phyloP scores from a whole-genome alignment of 139 green algal species.

The Coelastrella sp. region DNA sequence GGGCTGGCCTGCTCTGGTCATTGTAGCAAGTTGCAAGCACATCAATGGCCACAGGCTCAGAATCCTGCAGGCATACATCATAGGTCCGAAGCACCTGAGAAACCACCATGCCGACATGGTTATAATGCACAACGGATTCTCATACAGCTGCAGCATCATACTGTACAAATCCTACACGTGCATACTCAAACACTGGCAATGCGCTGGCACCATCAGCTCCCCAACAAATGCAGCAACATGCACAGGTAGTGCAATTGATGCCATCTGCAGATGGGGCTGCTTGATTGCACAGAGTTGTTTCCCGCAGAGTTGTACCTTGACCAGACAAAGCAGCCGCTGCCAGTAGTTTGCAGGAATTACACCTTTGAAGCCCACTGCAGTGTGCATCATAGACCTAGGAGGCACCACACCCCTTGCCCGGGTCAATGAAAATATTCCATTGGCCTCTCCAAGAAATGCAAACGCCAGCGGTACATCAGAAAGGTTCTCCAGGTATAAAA shows the following conservation, averaged over 20 bases:
- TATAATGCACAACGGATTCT: background rate
- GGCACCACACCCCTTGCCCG: constrained; percentile 54
- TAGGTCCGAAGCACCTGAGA: background rate
- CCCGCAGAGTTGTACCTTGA: constrained; percentile 52
- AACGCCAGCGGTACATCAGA: constrained; percentile 58
- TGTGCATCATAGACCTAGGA: constrained; percentile 53
- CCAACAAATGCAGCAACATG: background rate
- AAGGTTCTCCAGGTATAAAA: constrained; percentile 76
- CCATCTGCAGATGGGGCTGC: background rate
- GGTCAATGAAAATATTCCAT: constrained; percentile 66
- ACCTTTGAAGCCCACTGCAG: constrained; percentile 68
- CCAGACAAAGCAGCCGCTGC: constrained; percentile 63
- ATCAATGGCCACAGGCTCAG: constrained; percentile 59
- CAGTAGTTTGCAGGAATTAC: constrained; percentile 70
- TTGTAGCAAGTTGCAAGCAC: constrained; percentile 69
- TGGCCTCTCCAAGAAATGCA: constrained; percentile 66
- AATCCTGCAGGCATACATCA: constrained; percentile 46
- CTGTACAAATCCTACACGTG: too few relatives aligned
- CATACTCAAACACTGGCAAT: too few relatives aligned
- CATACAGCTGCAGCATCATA: too few relatives aligned
- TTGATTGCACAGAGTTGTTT: background rate
- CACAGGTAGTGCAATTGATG: background rate
- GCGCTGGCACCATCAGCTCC: too few relatives aligned
- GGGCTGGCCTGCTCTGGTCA: constrained; percentile 67
- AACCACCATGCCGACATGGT: too few relatives aligned